phyloP scores from a whole-genome alignment of 1,284 basidiomycete species.

The Cutaneotrichosporon mucoides region DNA sequence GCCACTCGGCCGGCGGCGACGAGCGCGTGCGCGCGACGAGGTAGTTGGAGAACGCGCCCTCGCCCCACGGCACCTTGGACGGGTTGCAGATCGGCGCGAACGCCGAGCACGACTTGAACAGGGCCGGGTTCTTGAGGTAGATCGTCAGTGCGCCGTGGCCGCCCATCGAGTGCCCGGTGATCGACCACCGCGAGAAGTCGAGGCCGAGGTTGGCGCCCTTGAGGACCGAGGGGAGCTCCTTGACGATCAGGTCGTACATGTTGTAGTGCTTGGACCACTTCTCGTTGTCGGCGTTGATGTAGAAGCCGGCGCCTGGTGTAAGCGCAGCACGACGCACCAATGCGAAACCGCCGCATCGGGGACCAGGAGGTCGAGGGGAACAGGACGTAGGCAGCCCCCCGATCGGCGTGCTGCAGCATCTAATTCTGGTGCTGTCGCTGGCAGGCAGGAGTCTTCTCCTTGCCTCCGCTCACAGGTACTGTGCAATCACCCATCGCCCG shows the following conservation, averaged over 20 bases:
- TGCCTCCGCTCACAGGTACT: too few species aligned
- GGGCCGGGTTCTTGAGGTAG: conserved; percentile 68
- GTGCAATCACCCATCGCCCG: too few species aligned
- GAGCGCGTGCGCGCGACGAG: conserved; percentile 50
- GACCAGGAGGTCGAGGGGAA: too few species aligned
- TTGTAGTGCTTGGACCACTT: conserved; percentile 82
- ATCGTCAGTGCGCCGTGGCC: conserved; percentile 91
- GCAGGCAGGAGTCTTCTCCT: too few species aligned
- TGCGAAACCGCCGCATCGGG: too few species aligned
- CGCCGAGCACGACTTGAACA: conserved; percentile 84
- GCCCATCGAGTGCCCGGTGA: conserved; percentile 90
- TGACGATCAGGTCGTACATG: conserved; percentile 78
- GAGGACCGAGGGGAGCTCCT: conserved; percentile 76
- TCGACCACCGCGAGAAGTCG: conserved; percentile 53
- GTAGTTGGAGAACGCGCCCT: conserved; percentile 90
- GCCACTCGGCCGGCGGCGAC: conserved; percentile 52
- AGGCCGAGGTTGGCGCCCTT: conserved; percentile 62
- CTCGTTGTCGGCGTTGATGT: conserved; percentile 77
- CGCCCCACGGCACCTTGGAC: conserved; percentile 80
- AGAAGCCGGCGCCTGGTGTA: conserved; percentile 77
- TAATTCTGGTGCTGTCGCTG: too few species aligned
- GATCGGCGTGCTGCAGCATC: too few species aligned
- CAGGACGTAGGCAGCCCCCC: too few species aligned
- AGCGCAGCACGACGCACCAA: neutral
- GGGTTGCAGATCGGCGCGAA: conserved; percentile 93